phyloP scores from a whole-genome alignment of 352 stramenopile genomes.

The Phytophthora idaei region DNA sequence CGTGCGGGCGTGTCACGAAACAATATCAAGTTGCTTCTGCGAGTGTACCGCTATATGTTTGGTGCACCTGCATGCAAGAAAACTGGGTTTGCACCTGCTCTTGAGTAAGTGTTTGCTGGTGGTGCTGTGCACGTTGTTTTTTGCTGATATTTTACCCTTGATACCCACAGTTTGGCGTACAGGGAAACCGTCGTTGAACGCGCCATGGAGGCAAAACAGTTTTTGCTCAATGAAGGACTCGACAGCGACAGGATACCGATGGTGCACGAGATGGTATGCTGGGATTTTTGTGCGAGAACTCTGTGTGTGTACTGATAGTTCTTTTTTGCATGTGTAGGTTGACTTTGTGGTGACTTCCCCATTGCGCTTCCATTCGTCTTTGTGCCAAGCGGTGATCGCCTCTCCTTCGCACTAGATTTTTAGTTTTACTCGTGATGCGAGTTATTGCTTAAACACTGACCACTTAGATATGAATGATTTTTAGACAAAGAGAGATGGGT shows the following conservation, averaged over 20 bases:
- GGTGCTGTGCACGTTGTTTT: neutral
- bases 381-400: slow-evolving; percentile 56
- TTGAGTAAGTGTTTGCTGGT: slow-evolving; percentile 52
- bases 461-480: slow-evolving; percentile 4
- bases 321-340: slow-evolving; percentile 43
- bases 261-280: slow-evolving; percentile 61
- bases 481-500: slow-evolving; percentile 11
- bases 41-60: slow-evolving; percentile 82
- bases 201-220: slow-evolving; percentile 58
- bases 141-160: slow-evolving; percentile 5
- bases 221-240: slow-evolving; percentile 53
- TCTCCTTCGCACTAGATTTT: slow-evolving; percentile 26
- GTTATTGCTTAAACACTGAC: slow-evolving; percentile 14
- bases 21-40: slow-evolving; percentile 82
- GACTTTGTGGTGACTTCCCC: slow-evolving; percentile 70
- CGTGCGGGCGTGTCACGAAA: slow-evolving; percentile 61
- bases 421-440: neutral
- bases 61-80: slow-evolving; percentile 53
- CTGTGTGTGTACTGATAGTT: neutral
- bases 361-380: slow-evolving; percentile 59
- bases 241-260: slow-evolving; percentile 39
- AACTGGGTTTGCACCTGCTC: slow-evolving; percentile 71
- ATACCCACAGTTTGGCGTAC: slow-evolving; percentile 47
- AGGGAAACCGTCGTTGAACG: slow-evolving; percentile 60
- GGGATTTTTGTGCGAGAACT: neutral